Percentiles rank a stretch among this genome's conserved stretches.
Evolutionary conservation across 2,329 filamentous ascomycete species (phyloP).

Genomic region (Raffaelea ambrosiae): DNA sequence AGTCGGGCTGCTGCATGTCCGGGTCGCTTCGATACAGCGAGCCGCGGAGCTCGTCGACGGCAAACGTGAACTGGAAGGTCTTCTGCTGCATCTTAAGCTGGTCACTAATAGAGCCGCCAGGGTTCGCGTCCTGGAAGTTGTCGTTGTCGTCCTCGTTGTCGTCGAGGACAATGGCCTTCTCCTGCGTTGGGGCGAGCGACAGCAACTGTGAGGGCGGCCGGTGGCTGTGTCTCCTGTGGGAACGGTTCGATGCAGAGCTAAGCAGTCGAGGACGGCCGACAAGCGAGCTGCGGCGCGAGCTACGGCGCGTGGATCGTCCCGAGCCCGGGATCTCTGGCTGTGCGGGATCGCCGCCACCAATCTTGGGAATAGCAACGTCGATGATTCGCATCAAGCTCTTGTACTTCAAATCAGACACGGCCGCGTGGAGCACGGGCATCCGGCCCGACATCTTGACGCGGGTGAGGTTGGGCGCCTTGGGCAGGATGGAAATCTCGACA

Average conservation of each 20-base stretch:
- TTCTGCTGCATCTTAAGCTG: conserved; percentile 73
- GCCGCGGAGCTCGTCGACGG: conserved; percentile 86
- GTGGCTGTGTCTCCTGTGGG: conserved; percentile 38
- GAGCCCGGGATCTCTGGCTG: neutral
- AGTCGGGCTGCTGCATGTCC: conserved; percentile 65
- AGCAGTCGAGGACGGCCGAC: conserved; percentile 31
- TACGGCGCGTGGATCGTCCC: neutral
- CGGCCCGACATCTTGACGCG: conserved; percentile 88
- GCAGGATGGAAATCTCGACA: conserved; percentile 94
- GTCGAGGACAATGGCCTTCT: conserved; percentile 63
- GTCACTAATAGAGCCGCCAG: conserved; percentile 43
- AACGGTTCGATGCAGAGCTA: conserved; percentile 37
- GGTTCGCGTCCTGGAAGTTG: conserved; percentile 56
- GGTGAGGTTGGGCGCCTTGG: conserved; percentile 86
- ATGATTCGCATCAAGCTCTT: conserved; percentile 95
- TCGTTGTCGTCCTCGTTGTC: conserved; percentile 59
- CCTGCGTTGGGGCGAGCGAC: conserved; percentile 50
- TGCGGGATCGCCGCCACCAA: conserved; percentile 42
- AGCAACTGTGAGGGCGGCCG: conserved; percentile 61
- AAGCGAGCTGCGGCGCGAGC: neutral
- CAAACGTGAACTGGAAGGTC: conserved; percentile 94
- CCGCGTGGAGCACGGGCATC: conserved; percentile 83
- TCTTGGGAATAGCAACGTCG: conserved; percentile 86
- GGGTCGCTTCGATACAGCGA: conserved; percentile 84
- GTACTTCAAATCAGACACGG: conserved; percentile 91